Evolutionary conservation across 1,284 basidiomycete genomes (phyloP), one percentile per base, ranked within the genome.

Genomic region (Trichosporon sp.): DNA sequence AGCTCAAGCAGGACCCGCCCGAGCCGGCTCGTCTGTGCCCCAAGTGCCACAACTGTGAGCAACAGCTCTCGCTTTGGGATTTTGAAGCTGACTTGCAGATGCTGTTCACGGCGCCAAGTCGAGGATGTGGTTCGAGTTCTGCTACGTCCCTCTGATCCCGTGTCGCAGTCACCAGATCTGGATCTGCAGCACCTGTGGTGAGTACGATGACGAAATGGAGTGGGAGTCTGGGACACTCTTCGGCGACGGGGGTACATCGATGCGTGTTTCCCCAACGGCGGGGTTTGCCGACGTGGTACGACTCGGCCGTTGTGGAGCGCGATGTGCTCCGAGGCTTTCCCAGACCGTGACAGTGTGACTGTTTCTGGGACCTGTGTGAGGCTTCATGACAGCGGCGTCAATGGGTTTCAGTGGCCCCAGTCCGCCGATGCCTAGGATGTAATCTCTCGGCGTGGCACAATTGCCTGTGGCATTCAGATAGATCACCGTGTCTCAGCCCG

Each of bases 131-230:
- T 83, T 83, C 64, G 79, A 82, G 69, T 74, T 82, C 64, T 83
- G 81, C 76, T 83, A 77, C 77, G 76, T 83, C 16, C 81, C 81
- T 7, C 71, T 83, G 16, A 79, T 83, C 32, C 82, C 82, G 8
- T 82, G 81, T 73, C 68, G 61, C 7, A 79, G 79, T 75, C 71
- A 75, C 31, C 70, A 74, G 12, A 78, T 83, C 66, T 83, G 81
- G 81, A 73, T 79, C 14, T 83, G 82, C 71, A 73, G 76, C 31
- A 79, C 79, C 54, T 83, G 82, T 68, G 75, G 80, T 83, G 73
- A 75, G 81, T 80, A 16, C 7, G 19, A 35, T 10, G 10, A 37
- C 5, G 14, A 14, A 1, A 43, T 4, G 7, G 26, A 16, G 19
- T 0, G 19, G 5, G 3, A 21, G 64, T 7, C 4, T 40, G 10